phyloP scores from a whole-genome alignment of 2,329 filamentous ascomycete genomes.

The Dactylella cylindrospora region DNA sequence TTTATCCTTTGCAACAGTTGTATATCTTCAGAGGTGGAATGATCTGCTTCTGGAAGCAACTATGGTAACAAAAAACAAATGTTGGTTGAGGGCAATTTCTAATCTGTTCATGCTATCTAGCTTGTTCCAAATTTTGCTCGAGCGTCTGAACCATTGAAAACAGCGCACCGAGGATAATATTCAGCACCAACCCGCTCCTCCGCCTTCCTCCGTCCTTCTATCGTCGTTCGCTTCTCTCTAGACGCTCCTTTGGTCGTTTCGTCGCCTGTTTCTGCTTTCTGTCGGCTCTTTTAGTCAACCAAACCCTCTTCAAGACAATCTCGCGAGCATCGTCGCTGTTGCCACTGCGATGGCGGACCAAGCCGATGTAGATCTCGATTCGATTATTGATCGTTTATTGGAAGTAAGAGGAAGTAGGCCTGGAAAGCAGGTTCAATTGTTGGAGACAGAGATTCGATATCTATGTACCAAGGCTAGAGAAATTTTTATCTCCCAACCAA shows the following conservation, averaged over 20 bases:
- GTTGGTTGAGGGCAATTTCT: constrained; percentile 4
- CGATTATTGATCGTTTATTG: constrained; percentile 96
- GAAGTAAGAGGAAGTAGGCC: constrained; percentile 97
- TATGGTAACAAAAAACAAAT: too few relatives aligned
- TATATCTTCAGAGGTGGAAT: too few relatives aligned
- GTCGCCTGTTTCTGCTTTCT: constrained; percentile 27
- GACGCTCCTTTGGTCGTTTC: constrained; percentile 44
- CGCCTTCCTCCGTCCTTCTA: constrained; percentile 3
- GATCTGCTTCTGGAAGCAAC: too few relatives aligned
- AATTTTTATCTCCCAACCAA: constrained; percentile 99
- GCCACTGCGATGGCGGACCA: constrained; percentile 67
- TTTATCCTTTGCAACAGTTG: too few relatives aligned
- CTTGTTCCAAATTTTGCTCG: constrained; percentile 6
- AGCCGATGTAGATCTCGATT: constrained; percentile 96
- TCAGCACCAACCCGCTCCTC: not conserved
- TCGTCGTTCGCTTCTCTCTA: constrained; percentile 41
- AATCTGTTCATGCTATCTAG: constrained; percentile 20
- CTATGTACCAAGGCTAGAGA: constrained; percentile 98
- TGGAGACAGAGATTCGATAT: constrained; percentile 94
- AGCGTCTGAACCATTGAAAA: constrained; percentile 4
- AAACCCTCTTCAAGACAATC: constrained; percentile 15
- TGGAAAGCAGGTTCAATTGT: constrained; percentile 95
- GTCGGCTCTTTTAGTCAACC: constrained; percentile 14
- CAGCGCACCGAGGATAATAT: constrained; percentile 5
- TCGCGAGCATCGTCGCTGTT: constrained; percentile 44